A percentile compares a stretch with the other conserved stretches of the same genome.
These are phyloP conservation scores for Mortierella sp. DNA, from an alignment of 371 early-diverging fungal genomes.

Conservation along the genomic window DNA sequence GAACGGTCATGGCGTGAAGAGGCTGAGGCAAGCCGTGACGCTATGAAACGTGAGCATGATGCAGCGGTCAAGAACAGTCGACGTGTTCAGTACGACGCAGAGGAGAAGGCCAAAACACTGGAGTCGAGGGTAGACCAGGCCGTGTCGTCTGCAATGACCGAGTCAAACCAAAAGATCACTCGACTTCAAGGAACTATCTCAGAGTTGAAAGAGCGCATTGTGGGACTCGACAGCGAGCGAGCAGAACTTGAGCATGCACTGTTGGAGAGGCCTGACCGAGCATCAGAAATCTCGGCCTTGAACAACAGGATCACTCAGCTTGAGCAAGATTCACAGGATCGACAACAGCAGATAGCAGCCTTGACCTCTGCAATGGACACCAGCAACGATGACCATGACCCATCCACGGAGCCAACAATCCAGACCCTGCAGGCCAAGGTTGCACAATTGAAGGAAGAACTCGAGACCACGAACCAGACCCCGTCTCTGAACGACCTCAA, in stretches of 20 bases:
- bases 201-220: not conserved
- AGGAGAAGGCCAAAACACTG: conserved; percentile 9
- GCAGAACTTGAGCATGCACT: not conserved
- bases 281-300: not conserved
- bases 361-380: conserved; percentile 22
- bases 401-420: conserved; percentile 16
- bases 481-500: conserved; percentile 31
- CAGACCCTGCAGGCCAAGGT: conserved; percentile 5
- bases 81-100: conserved; percentile 8
- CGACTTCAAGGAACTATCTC: not conserved
- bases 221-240: not conserved
- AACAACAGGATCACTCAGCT: not conserved
- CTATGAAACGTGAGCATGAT: conserved; percentile 23
- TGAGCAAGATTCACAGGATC: not conserved
- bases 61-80: not conserved
- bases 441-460: not conserved
- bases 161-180: not conserved
- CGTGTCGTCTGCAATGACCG: not conserved
- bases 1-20: conserved; percentile 43
- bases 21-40: conserved; percentile 24
- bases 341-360: not conserved
- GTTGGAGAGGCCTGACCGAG: not conserved
- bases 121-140: conserved; percentile 9
- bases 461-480: not conserved
- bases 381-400: conserved; percentile 7